These are phyloP conservation scores for Sporothrix brasiliensis DNA, from an alignment of 2,329 filamentous ascomycete genomes.

Conservation along the genomic window DNA sequence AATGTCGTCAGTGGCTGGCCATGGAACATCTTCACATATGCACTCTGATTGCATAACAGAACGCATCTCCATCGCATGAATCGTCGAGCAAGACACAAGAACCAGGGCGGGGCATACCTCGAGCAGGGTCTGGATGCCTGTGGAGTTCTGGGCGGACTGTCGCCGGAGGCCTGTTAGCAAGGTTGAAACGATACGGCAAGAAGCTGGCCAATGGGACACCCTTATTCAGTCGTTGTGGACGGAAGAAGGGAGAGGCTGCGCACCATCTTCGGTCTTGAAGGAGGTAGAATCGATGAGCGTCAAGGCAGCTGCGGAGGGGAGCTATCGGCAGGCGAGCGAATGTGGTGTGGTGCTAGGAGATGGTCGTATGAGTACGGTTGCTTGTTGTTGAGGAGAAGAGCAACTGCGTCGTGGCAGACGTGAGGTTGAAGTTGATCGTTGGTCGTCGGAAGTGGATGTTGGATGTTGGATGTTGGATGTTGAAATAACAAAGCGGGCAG, in stretches of 20 bases:
- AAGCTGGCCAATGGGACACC: background rate
- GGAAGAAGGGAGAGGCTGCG: background rate
- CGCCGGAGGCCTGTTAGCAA: background rate
- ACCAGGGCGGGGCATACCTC: conserved; percentile 67
- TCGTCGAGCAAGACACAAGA: background rate
- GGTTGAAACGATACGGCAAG: background rate
- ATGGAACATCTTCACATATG: background rate
- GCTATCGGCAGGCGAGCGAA: background rate
- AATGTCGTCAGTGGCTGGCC: conserved; percentile 1
- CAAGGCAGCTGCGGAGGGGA: background rate
- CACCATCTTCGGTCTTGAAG: conserved; percentile 20
- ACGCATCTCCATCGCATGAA: background rate
- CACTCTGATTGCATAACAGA: background rate
- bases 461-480: background rate
- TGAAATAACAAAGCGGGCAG: background rate
- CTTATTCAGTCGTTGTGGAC: background rate
- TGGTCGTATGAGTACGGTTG: background rate
- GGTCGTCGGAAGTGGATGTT: background rate
- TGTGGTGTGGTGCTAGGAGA: background rate
- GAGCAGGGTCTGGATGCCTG: conserved; percentile 97
- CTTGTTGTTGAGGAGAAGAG: background rate
- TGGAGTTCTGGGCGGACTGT: conserved; percentile 96
- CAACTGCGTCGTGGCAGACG: background rate
- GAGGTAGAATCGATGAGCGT: background rate
- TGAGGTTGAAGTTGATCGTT: background rate